Evolutionary conservation across 2,329 filamentous ascomycete species (phyloP), one percentile per base, ranked within the genome.

Genomic region (Fusarium bulbicola): DNA sequence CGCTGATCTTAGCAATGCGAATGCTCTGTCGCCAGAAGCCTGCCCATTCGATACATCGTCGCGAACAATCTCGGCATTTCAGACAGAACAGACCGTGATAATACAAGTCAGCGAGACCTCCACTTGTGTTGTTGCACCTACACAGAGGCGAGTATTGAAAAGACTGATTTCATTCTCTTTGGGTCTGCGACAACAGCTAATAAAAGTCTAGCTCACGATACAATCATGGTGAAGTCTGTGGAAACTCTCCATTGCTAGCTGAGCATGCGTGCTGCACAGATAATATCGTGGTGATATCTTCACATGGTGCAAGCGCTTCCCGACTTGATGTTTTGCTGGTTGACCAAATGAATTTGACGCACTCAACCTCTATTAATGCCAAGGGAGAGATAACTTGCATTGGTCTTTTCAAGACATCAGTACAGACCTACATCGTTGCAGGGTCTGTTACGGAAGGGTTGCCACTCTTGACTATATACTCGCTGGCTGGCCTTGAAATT

Each of bases 61-160:
- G 8, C 83, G 86, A 49, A 92, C 90, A 1, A 80, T 92, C 32
- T 83, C 84, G 26, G 83, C 85, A 18, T 77, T 79, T 7, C 81
- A 83, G 37, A 75, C 81, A 16, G 74, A 79, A 10, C 77, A 81
- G 7, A 80, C 81, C 4, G 78, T 77, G 4, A 81, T 87, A 10
- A 79, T 90, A 6, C 90, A 92, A 74, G 82, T 91, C 8, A 91
- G 90, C 2, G 86, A 88, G 59, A 80, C 78, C 36, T 82, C 76
- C 24, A 79, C 87, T 6, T 85, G 84, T 13, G 74, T 88, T 47
- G 71, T 84, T 21, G 80, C 77, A 6, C 70, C 78, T 7, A 73
- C 73, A 10, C 78, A 81, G 65, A 82, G 80, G 85, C 42, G 52
- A 68, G 46, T 56, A 15, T 32, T 14, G 15, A 5, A 20, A 37